Base-by-base conservation (phyloP, 1,139 yeast species). In the Pichia sp. region DNA sequence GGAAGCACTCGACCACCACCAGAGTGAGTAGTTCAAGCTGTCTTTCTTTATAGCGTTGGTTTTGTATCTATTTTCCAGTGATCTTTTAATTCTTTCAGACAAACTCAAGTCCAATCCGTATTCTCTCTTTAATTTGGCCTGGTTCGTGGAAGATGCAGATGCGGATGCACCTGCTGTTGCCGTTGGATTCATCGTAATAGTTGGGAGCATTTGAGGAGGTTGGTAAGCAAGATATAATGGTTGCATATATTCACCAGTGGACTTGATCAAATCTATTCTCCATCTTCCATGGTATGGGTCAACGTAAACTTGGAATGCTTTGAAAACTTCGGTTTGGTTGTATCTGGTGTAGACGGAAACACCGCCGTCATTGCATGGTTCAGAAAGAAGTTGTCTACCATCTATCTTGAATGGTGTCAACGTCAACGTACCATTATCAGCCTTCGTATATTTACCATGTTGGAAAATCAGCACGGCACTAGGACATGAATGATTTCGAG, bases 161-260 rank as follows among this genome's bases (percentile, higher is more conserved):
- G 73, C 72, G 31, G 75, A 72, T 1, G 76, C 72, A 8, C 67
- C 62, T 2, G 75, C 74, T 8, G 66, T 67, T 49, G 76, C 76
- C 3, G 97, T 89, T 32, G 98, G 98, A 70, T 90, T 92, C 77
- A 93, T 75, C 1, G 97, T 92, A 55, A 72, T 73, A 1, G 99
- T 93, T 26, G 99, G 99, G 60, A 93, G 80, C 99, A 93, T 93
- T 80, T 87, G 77, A 19, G 99, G 96, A 8, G 99, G 99, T 66
- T 80, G 81, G 75, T 92, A 93, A 3, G 95, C 96, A 71, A 93
- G 78, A 70, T 89, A 93, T 64, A 93, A 72, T 0, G 99, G 98
- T 62, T 90, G 95, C 78, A 87, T 73, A 54, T 82, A 82, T 23
- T 88, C 72, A 23, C 98, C 98, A 69, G 90, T 96, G 64, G 81